These are phyloP conservation scores for Penicillium hordei DNA, from an alignment of 2,329 filamentous ascomycete genomes.

Conservation along the genomic window DNA sequence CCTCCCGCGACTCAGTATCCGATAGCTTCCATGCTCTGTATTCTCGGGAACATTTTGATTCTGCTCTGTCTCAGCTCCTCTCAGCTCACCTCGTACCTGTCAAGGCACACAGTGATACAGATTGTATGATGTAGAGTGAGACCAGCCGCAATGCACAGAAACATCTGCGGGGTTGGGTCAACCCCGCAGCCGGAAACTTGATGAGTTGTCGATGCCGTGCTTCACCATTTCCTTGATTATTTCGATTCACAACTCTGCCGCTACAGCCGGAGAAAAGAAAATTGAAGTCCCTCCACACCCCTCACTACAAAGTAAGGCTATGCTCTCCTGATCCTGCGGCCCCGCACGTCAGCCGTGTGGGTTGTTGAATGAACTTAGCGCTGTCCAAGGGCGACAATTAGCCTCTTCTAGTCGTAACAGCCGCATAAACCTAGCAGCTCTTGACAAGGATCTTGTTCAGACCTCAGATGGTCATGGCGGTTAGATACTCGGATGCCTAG, in stretches of 20 bases:
- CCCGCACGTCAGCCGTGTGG: constrained; percentile 4
- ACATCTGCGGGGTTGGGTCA: constrained; percentile 20
- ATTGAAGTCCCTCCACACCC: not conserved
- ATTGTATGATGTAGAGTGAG: not conserved
- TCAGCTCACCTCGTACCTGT: not conserved
- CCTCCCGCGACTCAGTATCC: not conserved
- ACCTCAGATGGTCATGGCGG: not conserved
- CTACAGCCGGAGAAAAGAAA: constrained; percentile 11
- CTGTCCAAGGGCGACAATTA: not conserved
- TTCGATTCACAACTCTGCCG: constrained; percentile 4
- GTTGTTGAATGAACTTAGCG: not conserved
- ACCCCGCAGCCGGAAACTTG: constrained; percentile 18
- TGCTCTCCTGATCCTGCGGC: not conserved
- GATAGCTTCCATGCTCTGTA: not conserved
- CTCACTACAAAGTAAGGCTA: not conserved
- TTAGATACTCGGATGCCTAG: not conserved
- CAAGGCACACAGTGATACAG: not conserved
- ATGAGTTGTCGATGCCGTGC: constrained; percentile 24
- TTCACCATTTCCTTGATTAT: constrained; percentile 21
- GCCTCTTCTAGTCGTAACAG: not conserved
- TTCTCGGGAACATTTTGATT: not conserved
- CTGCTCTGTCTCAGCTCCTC: not conserved
- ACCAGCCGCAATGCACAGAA: constrained; percentile 8
- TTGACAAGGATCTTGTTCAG: constrained; percentile 3
- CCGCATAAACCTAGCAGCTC: constrained; percentile 1